These are phyloP conservation scores for Urtica urens DNA, from an alignment of 306 rosid species.

Conservation along the genomic window DNA sequence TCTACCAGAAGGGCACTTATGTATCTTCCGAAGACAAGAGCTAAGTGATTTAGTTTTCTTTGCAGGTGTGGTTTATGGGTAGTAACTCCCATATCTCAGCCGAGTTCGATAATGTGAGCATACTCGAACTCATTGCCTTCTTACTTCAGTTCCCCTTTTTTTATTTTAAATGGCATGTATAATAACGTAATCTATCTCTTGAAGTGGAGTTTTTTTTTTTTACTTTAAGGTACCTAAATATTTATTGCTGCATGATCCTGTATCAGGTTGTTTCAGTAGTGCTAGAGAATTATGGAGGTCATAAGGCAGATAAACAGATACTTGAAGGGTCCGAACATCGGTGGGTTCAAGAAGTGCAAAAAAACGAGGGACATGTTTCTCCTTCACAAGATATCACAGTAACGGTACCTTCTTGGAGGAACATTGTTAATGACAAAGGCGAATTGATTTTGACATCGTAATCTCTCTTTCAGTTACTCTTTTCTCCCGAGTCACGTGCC, in stretches of 20 bases:
- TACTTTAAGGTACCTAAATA: background rate
- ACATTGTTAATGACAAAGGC: slow-evolving; percentile 47
- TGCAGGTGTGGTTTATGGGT: slow-evolving; percentile 96
- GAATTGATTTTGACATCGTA: slow-evolving; percentile 52
- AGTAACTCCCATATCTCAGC: slow-evolving; percentile 70
- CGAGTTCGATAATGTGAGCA: slow-evolving; percentile 78
- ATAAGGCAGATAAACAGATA: slow-evolving; percentile 17
- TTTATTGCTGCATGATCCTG: slow-evolving; percentile 11
- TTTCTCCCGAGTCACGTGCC: slow-evolving; percentile 7
- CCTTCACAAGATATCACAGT: slow-evolving; percentile 33
- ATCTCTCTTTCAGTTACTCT: slow-evolving; percentile 19
- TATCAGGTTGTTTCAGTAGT: slow-evolving; percentile 78
- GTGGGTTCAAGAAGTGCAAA: slow-evolving; percentile 47
- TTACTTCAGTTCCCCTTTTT: background rate
- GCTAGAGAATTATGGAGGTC: slow-evolving; percentile 65
- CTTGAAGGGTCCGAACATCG: slow-evolving; percentile 27
- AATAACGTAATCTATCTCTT: background rate
- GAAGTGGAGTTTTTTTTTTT: background rate
- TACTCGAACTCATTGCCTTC: slow-evolving; percentile 6
- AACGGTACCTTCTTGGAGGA: slow-evolving; percentile 53
- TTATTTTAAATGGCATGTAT: background rate
- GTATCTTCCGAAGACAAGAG: background rate
- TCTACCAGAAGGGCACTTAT: too few relatives aligned
- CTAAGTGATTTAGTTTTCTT: slow-evolving; percentile 10
- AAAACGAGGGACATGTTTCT: slow-evolving; percentile 35